Evolutionary conservation across 164 flowering plant genomes (phyloP), one percentile per base, ranked within the genome.

Genomic region (Piper longum): DNA sequence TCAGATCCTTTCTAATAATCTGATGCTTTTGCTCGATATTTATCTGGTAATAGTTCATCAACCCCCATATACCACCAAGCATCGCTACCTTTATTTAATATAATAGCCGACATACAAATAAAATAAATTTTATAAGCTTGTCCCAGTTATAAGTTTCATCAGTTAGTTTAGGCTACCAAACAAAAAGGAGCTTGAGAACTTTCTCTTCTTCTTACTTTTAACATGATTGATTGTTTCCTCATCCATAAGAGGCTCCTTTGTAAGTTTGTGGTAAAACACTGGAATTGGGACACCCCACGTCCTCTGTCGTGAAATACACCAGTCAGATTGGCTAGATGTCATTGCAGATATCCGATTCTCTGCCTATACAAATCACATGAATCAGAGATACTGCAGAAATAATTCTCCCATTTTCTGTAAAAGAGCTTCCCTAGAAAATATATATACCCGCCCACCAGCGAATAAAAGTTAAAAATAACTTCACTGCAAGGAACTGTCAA

Each of bases 241-340:
- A 75, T 90, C 86, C 90, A 93, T 80, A 59, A 93, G 77, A 60
- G 97, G 97, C 71, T 93, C 88, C 80, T 79, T 88, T 41, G 98
- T 60, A 19, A 80, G 69, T 63, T 80, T 77, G 76, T 93, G 89
- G 81, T 90, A 90, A 72, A 93, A 93, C 44, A 85, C 97, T 56
- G 99, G 99, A 76, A 93, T 93, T 19, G 99, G 99, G 45, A 93
- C 96, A 63, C 99, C 99, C 99, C 99, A 93, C 54, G 88, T 83
- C 77, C 99, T 82, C 82, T 93, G 99, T 61, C 99, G 81, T 65
- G 99, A 93, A 70, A 93, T 93, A 72, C 99, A 93, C 99, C 99
- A 93, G 74, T 93, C 99, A 65, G 97, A 85, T 71, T 96, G 91
- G 74, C 85, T 76, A 54, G 95, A 87, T 45, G 91, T 88, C 99